Evolutionary conservation across 768 basidiomycete genomes (phyloP).

Genomic region (Mycena indigotica): DNA sequence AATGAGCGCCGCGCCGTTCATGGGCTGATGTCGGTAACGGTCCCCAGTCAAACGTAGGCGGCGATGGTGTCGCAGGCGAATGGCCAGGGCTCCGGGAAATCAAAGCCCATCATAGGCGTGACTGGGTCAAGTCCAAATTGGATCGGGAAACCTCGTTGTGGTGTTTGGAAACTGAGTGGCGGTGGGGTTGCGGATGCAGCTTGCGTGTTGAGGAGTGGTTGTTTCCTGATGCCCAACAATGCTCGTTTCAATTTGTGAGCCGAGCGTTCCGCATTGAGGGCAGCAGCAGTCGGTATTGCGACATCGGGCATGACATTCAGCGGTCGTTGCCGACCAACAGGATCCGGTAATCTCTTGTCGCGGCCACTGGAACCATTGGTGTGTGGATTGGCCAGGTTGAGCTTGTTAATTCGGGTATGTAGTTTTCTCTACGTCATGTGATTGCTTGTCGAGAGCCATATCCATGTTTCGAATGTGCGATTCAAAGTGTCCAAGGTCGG

Average conservation of each 20-base stretch:
- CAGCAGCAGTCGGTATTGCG: slow-evolving; percentile 75
- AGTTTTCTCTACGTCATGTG: slow-evolving; percentile 54
- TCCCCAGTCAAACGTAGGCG: slow-evolving; percentile 60
- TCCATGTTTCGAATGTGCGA: slow-evolving; percentile 86
- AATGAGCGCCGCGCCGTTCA: slow-evolving; percentile 78
- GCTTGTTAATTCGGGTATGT: slow-evolving; percentile 49
- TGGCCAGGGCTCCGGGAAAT: slow-evolving; percentile 35
- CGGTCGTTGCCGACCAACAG: slow-evolving; percentile 39
- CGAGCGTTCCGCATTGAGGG: slow-evolving; percentile 78
- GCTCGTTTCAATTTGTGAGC: slow-evolving; percentile 71
- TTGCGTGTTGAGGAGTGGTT: slow-evolving; percentile 68
- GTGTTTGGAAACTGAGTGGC: slow-evolving; percentile 40
- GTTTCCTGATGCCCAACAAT: slow-evolving; percentile 57
- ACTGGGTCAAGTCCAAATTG: background rate
- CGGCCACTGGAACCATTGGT: slow-evolving; percentile 28
- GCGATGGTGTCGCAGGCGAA: slow-evolving; percentile 29
- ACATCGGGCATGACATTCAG: slow-evolving; percentile 62
- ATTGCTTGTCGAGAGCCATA: slow-evolving; percentile 63
- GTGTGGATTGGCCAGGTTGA: slow-evolving; percentile 40
- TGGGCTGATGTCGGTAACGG: slow-evolving; percentile 63
- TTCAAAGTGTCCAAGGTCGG: slow-evolving; percentile 86
- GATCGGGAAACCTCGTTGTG: too few relatives aligned
- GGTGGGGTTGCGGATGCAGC: slow-evolving; percentile 42
- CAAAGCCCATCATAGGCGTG: slow-evolving; percentile 27
- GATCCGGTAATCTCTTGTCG: slow-evolving; percentile 46